Percentiles rank a stretch among this genome's conserved stretches.
Evolutionary conservation across 345 rosid genomes (phyloP).

Genomic region (Rhodamnia argentea): DNA sequence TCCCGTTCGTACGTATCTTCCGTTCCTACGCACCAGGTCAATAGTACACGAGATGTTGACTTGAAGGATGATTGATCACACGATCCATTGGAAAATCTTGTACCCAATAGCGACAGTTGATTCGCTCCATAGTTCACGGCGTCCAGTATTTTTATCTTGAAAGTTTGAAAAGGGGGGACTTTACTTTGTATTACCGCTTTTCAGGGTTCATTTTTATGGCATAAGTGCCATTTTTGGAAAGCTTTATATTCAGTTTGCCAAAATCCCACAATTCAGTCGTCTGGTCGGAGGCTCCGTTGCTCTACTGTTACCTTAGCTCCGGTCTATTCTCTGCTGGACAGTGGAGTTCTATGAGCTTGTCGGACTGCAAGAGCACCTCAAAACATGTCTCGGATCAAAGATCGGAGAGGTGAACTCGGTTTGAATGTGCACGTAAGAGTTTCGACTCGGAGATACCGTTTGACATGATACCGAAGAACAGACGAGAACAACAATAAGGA

Average conservation of each 20-base stretch:
- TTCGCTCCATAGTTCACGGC: not conserved
- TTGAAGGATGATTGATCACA: not conserved
- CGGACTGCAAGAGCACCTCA: not conserved
- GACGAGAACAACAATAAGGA: not conserved
- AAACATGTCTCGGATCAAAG: not conserved
- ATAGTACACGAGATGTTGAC: not conserved
- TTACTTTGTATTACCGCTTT: not conserved
- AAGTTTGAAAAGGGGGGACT: not conserved
- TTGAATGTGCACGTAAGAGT: not conserved
- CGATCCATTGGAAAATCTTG: not conserved
- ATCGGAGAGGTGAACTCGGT: not conserved
- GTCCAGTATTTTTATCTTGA: not conserved
- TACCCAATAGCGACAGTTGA: not conserved
- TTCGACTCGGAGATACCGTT: not conserved
- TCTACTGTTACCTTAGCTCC: not conserved
- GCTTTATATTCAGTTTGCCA: not conserved
- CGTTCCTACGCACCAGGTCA: not conserved
- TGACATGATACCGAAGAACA: not conserved
- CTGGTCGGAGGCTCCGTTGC: not conserved
- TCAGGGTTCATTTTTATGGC: not conserved
- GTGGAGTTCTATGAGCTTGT: not conserved
- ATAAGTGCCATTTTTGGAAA: not conserved
- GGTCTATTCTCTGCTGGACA: not conserved
- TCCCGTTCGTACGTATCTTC: not conserved
- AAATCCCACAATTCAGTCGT: not conserved